Evolutionary conservation across 148 eudicot species (phyloP), one percentile per base, ranked within the genome.

Genomic region (Heliosperma pusillum): DNA sequence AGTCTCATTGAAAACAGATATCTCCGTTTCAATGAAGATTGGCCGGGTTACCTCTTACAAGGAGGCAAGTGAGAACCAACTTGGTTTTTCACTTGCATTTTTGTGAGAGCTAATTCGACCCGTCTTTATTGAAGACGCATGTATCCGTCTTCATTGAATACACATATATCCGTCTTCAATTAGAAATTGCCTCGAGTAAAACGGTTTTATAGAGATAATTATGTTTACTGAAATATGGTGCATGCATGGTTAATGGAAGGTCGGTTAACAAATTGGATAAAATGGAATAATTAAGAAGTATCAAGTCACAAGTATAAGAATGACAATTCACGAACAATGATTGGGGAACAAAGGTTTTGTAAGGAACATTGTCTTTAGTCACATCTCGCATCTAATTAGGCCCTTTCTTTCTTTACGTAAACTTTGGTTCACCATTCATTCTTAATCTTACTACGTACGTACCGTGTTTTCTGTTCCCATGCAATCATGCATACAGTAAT

Each of bases 301-400:
- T 40, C 45, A 66, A 17, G 19, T 74, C 77, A 47, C 20, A 21
- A 8, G 20, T 10, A 26, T 15, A 27, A 19, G 10, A 50, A 52
- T 20, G 40, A 13, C 9, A 6, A 7, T 27, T 10, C 2, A 47
- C 13, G 25, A 20, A 69, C 25, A 72, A 78, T 78, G 36, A 78
- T 72, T 78, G 76, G 80, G 53, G 81, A 73, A 71, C 69, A 72
- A 55, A 53, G 72, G 45, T 56, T 64, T 30, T 74, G 0, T 63
- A 61, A 25, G 53, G 45, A 57, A 69, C 79, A 66, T 66, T 76
- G 71, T 80, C 80, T 57, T 15, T 63, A 25, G 61, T 57, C 78
- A 75, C 72, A 36, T 9, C 44, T 63, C 60, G 40, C 73, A 68
- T 76, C 78, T 55, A 26, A 44, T 69, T 69, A 24, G 19, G 33